Evolutionary conservation across 1,139 yeast species (phyloP).

Genomic region (Suhomyces chickasaworum): DNA sequence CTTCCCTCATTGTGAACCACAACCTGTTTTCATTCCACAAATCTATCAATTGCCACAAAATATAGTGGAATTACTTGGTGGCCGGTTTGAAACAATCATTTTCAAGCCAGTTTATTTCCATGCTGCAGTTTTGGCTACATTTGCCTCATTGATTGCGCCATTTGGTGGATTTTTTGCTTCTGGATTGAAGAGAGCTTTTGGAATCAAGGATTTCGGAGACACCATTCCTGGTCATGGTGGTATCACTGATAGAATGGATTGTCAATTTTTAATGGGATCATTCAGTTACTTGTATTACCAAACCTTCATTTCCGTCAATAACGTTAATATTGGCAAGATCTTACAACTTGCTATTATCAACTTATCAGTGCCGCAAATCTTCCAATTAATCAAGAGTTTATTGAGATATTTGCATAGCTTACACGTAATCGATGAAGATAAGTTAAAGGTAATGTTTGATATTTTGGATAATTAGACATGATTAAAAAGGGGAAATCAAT

Average conservation of each 20-base stretch:
- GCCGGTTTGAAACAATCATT: slow-evolving; percentile 47
- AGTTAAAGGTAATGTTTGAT: slow-evolving; percentile 28
- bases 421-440: slow-evolving; percentile 45
- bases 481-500: background rate
- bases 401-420: slow-evolving; percentile 62
- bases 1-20: slow-evolving; percentile 68
- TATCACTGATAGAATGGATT: slow-evolving; percentile 94
- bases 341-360: slow-evolving; percentile 77
- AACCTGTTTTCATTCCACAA: slow-evolving; percentile 85
- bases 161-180: slow-evolving; percentile 98
- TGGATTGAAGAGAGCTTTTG: slow-evolving; percentile 95
- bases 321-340: slow-evolving; percentile 69
- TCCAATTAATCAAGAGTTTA: slow-evolving; percentile 62
- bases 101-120: slow-evolving; percentile 90
- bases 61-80: slow-evolving; percentile 47
- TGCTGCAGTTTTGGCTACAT: slow-evolving; percentile 80
- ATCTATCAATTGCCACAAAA: slow-evolving; percentile 73
- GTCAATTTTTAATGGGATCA: slow-evolving; percentile 97
- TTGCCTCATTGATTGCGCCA: slow-evolving; percentile 97
- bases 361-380: slow-evolving; percentile 65
- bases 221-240: slow-evolving; percentile 99
- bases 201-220: slow-evolving; percentile 90
- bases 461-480: slow-evolving; percentile 26
- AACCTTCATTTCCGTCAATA: slow-evolving; percentile 78
- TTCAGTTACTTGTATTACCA: slow-evolving; percentile 90